These are phyloP conservation scores for Cytidiella melzeri DNA, from an alignment of 768 basidiomycete species.

Conservation along the genomic window DNA sequence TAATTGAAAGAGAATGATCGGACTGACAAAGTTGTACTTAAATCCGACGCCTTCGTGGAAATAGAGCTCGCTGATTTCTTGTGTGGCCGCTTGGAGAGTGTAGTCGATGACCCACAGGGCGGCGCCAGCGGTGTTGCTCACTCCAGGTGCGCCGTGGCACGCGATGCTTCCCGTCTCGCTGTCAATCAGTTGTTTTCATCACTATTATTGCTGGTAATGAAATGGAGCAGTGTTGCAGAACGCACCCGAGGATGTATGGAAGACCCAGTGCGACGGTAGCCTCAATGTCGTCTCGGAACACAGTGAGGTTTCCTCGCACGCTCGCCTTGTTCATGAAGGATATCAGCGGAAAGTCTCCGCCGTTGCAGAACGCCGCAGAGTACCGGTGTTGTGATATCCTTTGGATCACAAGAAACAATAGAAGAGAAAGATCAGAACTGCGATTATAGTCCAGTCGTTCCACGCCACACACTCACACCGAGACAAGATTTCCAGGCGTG, in stretches of 20 bases:
- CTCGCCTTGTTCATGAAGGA: constrained; percentile 63
- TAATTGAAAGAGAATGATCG: too few species aligned
- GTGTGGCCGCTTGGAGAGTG: constrained; percentile 48
- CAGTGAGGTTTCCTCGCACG: constrained; percentile 46
- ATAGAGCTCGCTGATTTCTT: constrained; percentile 48
- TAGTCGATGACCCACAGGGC: constrained; percentile 67
- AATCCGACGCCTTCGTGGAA: constrained; percentile 68
- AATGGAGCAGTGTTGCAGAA: constrained; percentile 14
- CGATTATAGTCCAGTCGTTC: too few species aligned
- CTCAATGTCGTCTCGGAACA: constrained; percentile 46
- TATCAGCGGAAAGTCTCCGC: constrained; percentile 46
- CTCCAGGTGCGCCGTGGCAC: constrained; percentile 42
- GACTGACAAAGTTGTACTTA: constrained; percentile 57
- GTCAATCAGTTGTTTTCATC: too few species aligned
- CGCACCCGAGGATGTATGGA: constrained; percentile 50
- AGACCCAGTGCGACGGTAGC: constrained; percentile 41
- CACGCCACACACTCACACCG: too few species aligned
- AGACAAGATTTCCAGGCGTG: constrained; percentile 42
- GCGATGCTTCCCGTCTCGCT: constrained; percentile 31
- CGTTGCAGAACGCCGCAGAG: constrained; percentile 59
- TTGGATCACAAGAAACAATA: constrained; percentile 1
- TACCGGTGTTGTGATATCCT: constrained; percentile 49
- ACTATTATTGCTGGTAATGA: not conserved
- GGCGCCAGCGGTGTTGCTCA: constrained; percentile 66
- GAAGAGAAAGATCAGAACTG: constrained; percentile 3